Conservation (phyloP, 139 green algal genomes). For the Haematococcus lacustris region DNA sequence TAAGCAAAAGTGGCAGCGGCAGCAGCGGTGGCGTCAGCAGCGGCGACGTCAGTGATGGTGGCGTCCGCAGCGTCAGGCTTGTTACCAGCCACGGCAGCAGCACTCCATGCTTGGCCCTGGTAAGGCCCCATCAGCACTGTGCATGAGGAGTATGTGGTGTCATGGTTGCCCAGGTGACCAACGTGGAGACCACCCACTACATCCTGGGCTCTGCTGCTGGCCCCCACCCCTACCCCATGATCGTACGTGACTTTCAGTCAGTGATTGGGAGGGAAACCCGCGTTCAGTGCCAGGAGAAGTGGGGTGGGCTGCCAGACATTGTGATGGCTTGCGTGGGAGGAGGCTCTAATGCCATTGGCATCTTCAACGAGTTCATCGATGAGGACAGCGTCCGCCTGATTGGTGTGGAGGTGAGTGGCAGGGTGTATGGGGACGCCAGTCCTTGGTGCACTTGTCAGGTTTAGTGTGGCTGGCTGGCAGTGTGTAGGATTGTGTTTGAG, state of each 20-base stretch:
- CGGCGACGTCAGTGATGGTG: no score
- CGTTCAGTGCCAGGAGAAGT: slow-evolving; percentile 74
- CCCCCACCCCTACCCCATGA: slow-evolving; percentile 97
- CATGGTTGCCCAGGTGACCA: slow-evolving; percentile 55
- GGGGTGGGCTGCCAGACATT: slow-evolving; percentile 83
- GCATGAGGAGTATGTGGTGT: background rate
- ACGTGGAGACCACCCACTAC: slow-evolving; percentile 99
- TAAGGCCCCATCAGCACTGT: no score
- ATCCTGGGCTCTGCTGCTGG: slow-evolving; percentile 94
- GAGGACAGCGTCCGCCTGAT: slow-evolving; percentile 49
- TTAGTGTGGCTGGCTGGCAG: no score
- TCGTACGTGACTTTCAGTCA: slow-evolving; percentile 93
- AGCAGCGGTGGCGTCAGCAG: no score
- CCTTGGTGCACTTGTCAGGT: no score
- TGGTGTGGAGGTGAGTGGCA: slow-evolving; percentile 32
- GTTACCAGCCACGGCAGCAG: no score
- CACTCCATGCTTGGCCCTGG: no score
- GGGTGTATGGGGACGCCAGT: no score
- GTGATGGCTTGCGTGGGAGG: slow-evolving; percentile 95
- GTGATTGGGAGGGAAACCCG: slow-evolving; percentile 89
- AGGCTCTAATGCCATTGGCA: slow-evolving; percentile 96
- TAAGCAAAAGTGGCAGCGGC: no score
- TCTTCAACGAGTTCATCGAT: slow-evolving; percentile 97
- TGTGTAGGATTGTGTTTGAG: no score
- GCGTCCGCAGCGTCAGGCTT: no score